phyloP scores from a whole-genome alignment of 176 grass and related monocot genomes.

The Phoenix dactylifera region DNA sequence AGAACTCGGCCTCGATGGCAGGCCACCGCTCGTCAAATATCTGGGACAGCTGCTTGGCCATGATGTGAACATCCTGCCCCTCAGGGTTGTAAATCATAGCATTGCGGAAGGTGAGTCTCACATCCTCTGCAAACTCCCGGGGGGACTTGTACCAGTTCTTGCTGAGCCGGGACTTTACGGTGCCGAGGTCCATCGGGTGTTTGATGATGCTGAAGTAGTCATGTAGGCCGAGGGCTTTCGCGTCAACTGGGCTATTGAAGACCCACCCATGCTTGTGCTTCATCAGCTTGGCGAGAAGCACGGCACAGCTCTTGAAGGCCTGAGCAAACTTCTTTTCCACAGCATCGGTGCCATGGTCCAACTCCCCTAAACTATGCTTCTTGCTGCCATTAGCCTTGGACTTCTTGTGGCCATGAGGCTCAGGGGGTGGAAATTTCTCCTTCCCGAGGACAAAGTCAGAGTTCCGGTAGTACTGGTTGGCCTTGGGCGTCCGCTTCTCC shows the following conservation, averaged over 20 bases:
- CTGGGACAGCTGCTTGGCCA: conserved; percentile 69
- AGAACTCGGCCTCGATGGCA: conserved; percentile 65
- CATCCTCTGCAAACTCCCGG: conserved; percentile 76
- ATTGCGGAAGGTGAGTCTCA: conserved; percentile 80
- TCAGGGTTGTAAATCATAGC: conserved; percentile 95
- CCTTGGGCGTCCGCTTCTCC: conserved; percentile 82
- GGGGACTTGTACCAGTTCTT: conserved; percentile 69
- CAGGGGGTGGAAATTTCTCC: conserved; percentile 60
- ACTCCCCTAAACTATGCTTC: conserved; percentile 30
- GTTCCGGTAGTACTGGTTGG: conserved; percentile 66
- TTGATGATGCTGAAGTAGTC: conserved; percentile 77
- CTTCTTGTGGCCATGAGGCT: conserved; percentile 58
- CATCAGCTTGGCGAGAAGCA: conserved; percentile 60
- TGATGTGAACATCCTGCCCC: conserved; percentile 88
- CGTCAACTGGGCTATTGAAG: conserved; percentile 83
- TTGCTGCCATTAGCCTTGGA: conserved; percentile 35
- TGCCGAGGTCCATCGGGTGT: conserved; percentile 92
- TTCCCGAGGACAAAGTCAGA: conserved; percentile 80
- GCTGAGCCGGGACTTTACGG: conserved; percentile 55
- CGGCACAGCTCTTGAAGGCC: conserved; percentile 62
- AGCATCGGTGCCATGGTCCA: conserved; percentile 14
- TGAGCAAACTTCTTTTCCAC: conserved; percentile 48
- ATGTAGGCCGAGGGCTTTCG: conserved; percentile 53
- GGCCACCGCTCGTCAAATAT: conserved; percentile 78
- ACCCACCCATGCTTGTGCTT: conserved; percentile 92